Conservation (phyloP, 139 green algal genomes). For the Haematococcus lacustris region DNA sequence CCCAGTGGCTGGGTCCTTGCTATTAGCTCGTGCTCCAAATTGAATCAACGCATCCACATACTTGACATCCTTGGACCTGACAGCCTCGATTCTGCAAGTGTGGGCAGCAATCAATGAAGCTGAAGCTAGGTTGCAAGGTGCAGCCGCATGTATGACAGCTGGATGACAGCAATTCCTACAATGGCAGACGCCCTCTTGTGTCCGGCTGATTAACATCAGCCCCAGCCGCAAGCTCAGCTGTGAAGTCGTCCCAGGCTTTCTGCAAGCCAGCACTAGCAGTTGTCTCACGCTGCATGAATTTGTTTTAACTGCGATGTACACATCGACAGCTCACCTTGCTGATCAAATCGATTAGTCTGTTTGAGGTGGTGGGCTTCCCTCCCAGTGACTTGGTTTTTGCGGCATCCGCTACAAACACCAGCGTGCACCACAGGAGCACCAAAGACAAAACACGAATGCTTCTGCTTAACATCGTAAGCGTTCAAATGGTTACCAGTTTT, state of each 20-base stretch:
- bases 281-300: neutral
- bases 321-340: neutral
- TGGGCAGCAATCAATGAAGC: neutral
- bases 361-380: neutral
- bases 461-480: too few relatives aligned
- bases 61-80: slow-evolving; percentile 22
- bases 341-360: slow-evolving; percentile 1
- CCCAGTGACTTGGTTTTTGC: too few relatives aligned
- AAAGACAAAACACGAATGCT: too few relatives aligned
- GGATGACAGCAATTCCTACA: too few relatives aligned
- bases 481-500: too few relatives aligned
- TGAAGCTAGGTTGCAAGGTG: neutral
- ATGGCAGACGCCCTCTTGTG: slow-evolving; percentile 17
- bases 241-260: slow-evolving; percentile 16
- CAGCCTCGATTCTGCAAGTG: too few relatives aligned
- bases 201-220: slow-evolving; percentile 32
- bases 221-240: slow-evolving; percentile 15
- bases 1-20: slow-evolving; percentile 22
- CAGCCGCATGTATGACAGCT: neutral
- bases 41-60: slow-evolving; percentile 39
- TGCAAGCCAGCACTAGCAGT: neutral
- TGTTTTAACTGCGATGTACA: neutral
- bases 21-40: slow-evolving; percentile 17
- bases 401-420: too few relatives aligned
- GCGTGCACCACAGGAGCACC: too few relatives aligned